Base-by-base conservation (phyloP, 495 filamentous ascomycete species). In the Cercophora sp. region DNA sequence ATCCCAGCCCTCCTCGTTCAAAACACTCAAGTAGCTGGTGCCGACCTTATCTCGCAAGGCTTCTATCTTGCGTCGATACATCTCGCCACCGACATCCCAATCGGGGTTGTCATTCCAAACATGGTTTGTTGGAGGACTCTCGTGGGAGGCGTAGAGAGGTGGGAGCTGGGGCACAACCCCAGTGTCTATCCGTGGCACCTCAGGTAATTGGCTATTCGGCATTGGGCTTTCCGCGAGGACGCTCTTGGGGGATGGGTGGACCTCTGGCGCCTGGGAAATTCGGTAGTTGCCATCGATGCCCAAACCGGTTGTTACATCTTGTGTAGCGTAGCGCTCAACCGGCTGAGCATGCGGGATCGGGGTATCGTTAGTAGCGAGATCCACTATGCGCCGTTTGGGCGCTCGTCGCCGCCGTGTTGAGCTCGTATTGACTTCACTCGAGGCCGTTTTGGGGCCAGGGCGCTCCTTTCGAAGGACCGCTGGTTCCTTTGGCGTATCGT, bases 51-150 rank as follows among this genome's bases (percentile, higher is more conserved):
- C 85, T 35, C 87, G 85, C 15, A 96, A 70, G 10, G 86, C 86
- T 66, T 93, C 89, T 41, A 97, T 81, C 59, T 91, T 91, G 65
- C 85, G 86, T 32, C 83, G 81, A 66, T 92, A 96, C 5, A 89
- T 72, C 60, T 95, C 89, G 42, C 85, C 84, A 45, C 83, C 82
- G 37, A 84, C 70, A 44, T 81, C 80, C 79, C 87, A 87, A 48
- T 87, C 76, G 48, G 76, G 71, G 24, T 64, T 67, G 35, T 78
- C 74, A 22, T 65, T 73, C 61, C 72, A 73, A 35, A 66, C 56
- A 35, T 69, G 58, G 16, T 65, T 55, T 25, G 65, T 56, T 19
- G 76, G 61, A 18, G 70, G 50, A 35, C 57, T 54, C 42, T 65
- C 64, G 16, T 70, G 61, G 0, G 75, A 62, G 42, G 73, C 58